Evolutionary conservation across 1,139 yeast species (phyloP).

Genomic region (Eremothecium gossypii): DNA sequence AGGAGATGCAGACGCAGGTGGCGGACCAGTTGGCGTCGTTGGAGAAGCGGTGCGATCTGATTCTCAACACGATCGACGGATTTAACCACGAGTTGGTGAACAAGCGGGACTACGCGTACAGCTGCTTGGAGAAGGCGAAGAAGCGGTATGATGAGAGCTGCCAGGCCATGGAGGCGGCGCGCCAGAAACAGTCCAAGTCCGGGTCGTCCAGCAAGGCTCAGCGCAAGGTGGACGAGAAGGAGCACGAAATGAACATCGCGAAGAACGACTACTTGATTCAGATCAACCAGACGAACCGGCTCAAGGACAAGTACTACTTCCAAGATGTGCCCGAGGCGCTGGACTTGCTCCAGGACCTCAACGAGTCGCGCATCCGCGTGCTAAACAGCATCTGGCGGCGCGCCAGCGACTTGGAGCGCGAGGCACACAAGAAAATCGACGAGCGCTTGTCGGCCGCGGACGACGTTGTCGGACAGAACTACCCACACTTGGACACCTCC

Average conservation of each 20-base stretch:
- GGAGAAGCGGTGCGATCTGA: slow-evolving; percentile 43
- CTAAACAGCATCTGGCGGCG: slow-evolving; percentile 61
- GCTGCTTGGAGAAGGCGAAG: slow-evolving; percentile 64
- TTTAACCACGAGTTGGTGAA: slow-evolving; percentile 51
- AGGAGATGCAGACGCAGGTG: slow-evolving; percentile 52
- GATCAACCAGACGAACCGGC: slow-evolving; percentile 76
- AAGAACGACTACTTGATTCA: slow-evolving; percentile 77
- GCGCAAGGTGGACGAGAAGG: slow-evolving; percentile 51
- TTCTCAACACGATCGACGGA: slow-evolving; percentile 47
- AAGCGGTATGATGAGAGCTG: slow-evolving; percentile 72
- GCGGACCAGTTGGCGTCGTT: slow-evolving; percentile 54
- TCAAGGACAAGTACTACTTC: slow-evolving; percentile 85
- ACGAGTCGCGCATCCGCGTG: slow-evolving; percentile 67
- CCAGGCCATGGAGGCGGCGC: slow-evolving; percentile 66
- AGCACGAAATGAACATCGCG: slow-evolving; percentile 72
- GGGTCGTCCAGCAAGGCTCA: slow-evolving; percentile 46
- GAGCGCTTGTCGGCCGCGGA: slow-evolving; percentile 47
- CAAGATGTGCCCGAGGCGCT: slow-evolving; percentile 90
- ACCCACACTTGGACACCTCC: slow-evolving; percentile 67
- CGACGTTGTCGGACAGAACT: slow-evolving; percentile 56
- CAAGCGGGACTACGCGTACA: slow-evolving; percentile 52
- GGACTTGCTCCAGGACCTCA: slow-evolving; percentile 77
- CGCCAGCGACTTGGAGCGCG: slow-evolving; percentile 57
- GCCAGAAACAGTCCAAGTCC: slow-evolving; percentile 54
- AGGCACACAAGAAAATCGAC: slow-evolving; percentile 44